A percentile compares a stretch with the other conserved stretches of the same genome.
These are phyloP conservation scores for Closterium sp. DNA, from an alignment of 139 green algal species.

Conservation along the genomic window DNA sequence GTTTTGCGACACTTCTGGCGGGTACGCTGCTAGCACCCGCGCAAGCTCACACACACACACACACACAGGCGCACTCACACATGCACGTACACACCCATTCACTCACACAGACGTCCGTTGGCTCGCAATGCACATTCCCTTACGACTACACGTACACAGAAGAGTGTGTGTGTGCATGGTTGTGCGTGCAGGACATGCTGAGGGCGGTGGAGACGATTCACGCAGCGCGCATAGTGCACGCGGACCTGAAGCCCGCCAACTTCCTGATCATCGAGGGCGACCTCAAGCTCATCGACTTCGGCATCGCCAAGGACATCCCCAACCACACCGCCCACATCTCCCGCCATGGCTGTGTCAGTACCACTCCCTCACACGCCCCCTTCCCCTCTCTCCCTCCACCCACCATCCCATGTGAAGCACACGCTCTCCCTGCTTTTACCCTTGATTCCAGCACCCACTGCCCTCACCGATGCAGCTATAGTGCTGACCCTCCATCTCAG, in stretches of 20 bases:
- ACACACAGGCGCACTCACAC: no score
- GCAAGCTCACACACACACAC: no score
- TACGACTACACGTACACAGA: no score
- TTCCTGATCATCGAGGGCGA: constrained; percentile 94
- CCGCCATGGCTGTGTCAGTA: background rate
- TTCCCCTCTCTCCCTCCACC: background rate
- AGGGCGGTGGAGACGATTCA: constrained; percentile 92
- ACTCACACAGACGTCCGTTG: no score
- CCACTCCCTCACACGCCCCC: background rate
- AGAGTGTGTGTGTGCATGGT: no score
- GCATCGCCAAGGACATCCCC: constrained; percentile 90
- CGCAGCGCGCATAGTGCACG: constrained; percentile 90
- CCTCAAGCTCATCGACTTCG: constrained; percentile 99
- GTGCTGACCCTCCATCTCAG: no score
- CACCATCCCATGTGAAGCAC: background rate
- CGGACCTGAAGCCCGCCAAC: constrained; percentile 95
- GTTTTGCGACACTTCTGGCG: constrained; percentile 94
- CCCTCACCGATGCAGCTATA: background rate
- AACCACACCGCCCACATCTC: constrained; percentile 89
- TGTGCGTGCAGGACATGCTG: constrained; percentile 84
- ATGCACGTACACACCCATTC: no score
- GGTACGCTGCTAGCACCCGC: background rate
- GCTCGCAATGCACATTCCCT: no score
- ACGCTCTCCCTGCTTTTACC: background rate
- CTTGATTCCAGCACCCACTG: background rate